Evolutionary conservation across 2,329 filamentous ascomycete species (phyloP), one percentile per base, ranked within the genome.

Genomic region (Pseudonectria foliicola): DNA sequence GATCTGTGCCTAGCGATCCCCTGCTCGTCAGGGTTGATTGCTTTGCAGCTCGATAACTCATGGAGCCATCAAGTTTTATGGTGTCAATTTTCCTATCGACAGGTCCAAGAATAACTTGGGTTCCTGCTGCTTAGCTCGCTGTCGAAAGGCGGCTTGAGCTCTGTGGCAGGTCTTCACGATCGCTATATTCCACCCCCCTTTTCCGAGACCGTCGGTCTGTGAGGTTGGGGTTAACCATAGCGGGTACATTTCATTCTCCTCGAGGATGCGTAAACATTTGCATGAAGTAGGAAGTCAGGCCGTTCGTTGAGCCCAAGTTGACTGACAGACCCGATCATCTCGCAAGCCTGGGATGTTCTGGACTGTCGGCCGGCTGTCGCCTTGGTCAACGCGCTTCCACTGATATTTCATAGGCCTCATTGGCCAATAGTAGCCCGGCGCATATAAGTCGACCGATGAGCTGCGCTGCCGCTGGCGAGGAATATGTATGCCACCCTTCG

Each of bases 141-240:
- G 60, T 67, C 51, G 67, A 64, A 71, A 73, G 70, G 46, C 31
- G 46, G 43, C 52, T 67, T 81, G 81, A 86, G 75, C 75, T 77
- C 74, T 71, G 74, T 68, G 67, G 66, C 67, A 65, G 59, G 59
- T 62, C 48, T 46, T 60, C 64, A 65, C 64, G 69, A 80, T 73
- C 75, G 75, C 79, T 78, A 89, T 88, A 90, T 90, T 90, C 83
- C 84, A 80, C 71, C 66, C 80, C 85, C 77, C 75, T 86, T 87
- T 77, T 75, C 85, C 78, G 75, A 92, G 84, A 77, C 82, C 85
- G 80, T 93, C 70, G 85, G 83, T 79, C 75, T 50, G 67, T 94
- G 85, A 90, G 76, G 85, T 81, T 83, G 77, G 80, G 83, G 84
- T 80, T 77, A 90, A 90, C 83, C 85, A 89, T 90, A 77, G 74